phyloP scores from a whole-genome alignment of 345 rosid species.

The Syzygium jambos region DNA sequence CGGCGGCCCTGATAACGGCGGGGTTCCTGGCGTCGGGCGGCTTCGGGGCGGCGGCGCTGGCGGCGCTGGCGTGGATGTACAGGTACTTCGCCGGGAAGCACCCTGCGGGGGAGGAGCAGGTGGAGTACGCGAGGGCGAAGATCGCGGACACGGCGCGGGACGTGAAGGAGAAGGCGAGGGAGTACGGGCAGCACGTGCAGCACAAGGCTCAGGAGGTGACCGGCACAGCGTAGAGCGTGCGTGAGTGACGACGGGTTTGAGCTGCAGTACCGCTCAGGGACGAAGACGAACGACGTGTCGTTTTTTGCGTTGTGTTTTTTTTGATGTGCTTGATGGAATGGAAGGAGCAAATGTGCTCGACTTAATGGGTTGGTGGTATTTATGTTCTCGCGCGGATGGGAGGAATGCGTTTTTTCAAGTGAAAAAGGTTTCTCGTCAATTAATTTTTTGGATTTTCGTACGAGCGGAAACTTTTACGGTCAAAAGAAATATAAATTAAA shows the following conservation, averaged over 20 bases:
- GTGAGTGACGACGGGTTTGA: neutral
- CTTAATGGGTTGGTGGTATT: neutral
- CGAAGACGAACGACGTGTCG: neutral
- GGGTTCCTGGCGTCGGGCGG: conserved; percentile 64
- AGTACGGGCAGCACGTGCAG: conserved; percentile 45
- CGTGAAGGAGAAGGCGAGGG: conserved; percentile 41
- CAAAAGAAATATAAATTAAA: too few relatives aligned
- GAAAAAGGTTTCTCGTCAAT: neutral
- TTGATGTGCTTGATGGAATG: neutral
- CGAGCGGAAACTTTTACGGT: too few relatives aligned
- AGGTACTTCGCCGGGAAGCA: conserved; percentile 47
- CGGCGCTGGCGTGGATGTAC: conserved; percentile 58
- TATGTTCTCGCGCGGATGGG: neutral
- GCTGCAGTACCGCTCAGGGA: neutral
- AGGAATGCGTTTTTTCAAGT: neutral
- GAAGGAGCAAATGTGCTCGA: neutral
- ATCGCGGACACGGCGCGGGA: conserved; percentile 23
- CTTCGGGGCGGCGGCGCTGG: conserved; percentile 44
- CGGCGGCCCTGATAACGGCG: conserved; percentile 34
- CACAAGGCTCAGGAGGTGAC: conserved; percentile 33
- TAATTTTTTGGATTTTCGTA: too few relatives aligned
- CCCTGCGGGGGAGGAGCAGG: conserved; percentile 49
- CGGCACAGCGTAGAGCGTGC: conserved; percentile 5
- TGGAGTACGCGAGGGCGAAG: conserved; percentile 37
- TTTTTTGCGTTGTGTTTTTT: neutral